phyloP scores from a whole-genome alignment of 1,284 basidiomycete species.

The Irpex sp. region DNA sequence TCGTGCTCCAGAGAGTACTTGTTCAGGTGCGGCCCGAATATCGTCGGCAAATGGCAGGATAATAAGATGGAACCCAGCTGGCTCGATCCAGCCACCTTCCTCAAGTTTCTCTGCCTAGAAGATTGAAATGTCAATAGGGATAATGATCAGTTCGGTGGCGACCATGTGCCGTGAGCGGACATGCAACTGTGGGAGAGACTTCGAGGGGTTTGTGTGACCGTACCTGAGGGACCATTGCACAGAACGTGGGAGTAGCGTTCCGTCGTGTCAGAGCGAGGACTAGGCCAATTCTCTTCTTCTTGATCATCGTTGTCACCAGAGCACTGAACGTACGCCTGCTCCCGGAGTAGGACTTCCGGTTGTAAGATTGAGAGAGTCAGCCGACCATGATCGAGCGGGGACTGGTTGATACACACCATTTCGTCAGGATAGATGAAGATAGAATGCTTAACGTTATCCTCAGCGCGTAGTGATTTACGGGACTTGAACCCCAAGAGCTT shows the following conservation, averaged over 20 bases:
- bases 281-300: constrained; percentile 81
- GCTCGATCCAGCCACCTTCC: constrained; percentile 74
- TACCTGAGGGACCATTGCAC: constrained; percentile 86
- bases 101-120: constrained; percentile 68
- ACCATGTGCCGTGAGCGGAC: background rate
- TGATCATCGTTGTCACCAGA: constrained; percentile 79
- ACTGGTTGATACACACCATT: constrained; percentile 40
- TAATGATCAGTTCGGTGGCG: constrained; percentile 3
- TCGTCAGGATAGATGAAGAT: constrained; percentile 94
- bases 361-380: background rate
- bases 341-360: constrained; percentile 71
- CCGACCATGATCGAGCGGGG: background rate
- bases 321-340: constrained; percentile 91
- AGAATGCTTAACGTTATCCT: constrained; percentile 91
- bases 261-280: constrained; percentile 70
- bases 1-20: constrained; percentile 53
- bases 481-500: constrained; percentile 93
- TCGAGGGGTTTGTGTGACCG: constrained; percentile 11
- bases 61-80: constrained; percentile 91
- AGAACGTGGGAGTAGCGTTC: constrained; percentile 79
- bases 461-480: constrained; percentile 65
- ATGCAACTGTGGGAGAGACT: background rate
- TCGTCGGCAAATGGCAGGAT: constrained; percentile 94
- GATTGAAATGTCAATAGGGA: constrained; percentile 3
- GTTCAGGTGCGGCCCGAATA: constrained; percentile 73